Percentiles rank a stretch among this genome's conserved stretches.
Conservation (phyloP, 2,329 filamentous ascomycete genomes). For the Stromatinia cepivora region DNA sequence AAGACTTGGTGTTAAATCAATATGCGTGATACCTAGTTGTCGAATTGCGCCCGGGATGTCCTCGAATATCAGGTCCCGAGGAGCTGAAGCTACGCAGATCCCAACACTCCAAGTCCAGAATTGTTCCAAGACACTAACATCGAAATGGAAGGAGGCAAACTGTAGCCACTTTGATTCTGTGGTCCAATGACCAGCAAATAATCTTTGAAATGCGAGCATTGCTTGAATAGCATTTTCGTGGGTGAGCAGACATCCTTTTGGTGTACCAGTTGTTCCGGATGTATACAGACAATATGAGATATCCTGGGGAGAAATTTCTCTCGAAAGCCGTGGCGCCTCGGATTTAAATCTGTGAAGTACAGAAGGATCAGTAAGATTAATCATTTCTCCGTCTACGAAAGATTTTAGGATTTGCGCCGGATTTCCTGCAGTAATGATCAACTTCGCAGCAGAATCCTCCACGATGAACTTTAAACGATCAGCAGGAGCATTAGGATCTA, state of each 20-base stretch:
- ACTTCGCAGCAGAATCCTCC: constrained; percentile 64
- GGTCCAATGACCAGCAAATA: constrained; percentile 77
- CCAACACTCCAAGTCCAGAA: constrained; percentile 96
- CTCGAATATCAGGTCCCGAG: constrained; percentile 81
- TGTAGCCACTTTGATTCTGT: constrained; percentile 78
- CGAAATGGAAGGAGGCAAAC: constrained; percentile 92
- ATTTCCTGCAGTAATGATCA: constrained; percentile 59
- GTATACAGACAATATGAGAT: constrained; percentile 43
- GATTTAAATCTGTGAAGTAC: constrained; percentile 25
- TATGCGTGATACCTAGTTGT: constrained; percentile 76
- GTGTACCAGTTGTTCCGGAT: constrained; percentile 43
- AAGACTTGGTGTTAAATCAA: constrained; percentile 87
- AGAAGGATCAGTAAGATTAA: constrained; percentile 36
- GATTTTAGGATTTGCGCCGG: constrained; percentile 45
- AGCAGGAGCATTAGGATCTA: constrained; percentile 44
- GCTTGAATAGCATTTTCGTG: constrained; percentile 88
- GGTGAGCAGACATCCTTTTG: constrained; percentile 69
- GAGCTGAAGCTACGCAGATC: constrained; percentile 78
- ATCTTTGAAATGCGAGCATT: constrained; percentile 78
- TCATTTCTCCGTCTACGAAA: constrained; percentile 27
- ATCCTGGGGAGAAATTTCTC: constrained; percentile 34
- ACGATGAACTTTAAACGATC: constrained; percentile 41
- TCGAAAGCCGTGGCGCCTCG: constrained; percentile 34
- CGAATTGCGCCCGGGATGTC: constrained; percentile 75
- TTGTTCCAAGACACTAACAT: constrained; percentile 89